Base-by-base conservation (phyloP, 495 filamentous ascomycete genomes). In the Evernia prunastri region DNA sequence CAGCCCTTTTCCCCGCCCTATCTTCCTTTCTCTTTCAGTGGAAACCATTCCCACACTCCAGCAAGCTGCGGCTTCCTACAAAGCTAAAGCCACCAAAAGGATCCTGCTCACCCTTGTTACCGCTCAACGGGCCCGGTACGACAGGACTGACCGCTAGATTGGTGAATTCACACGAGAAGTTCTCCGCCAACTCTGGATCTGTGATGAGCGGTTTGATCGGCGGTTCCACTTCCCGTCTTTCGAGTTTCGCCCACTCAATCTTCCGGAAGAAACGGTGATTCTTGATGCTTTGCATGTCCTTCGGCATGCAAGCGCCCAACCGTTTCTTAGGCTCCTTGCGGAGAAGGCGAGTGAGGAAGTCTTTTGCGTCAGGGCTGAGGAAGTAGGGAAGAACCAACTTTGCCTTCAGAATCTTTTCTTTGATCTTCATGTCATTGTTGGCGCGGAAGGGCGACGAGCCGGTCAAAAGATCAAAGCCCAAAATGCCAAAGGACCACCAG, bases 401-500 rank as follows among this genome's bases (percentile, higher is more conserved):
- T 73, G 92, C 86, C 76, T 90, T 92, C 69, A 95, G 76, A 69
- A 98, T 97, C 69, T 92, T 95, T 70, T 94, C 86, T 69, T 95
- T 88, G 56, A 96, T 91, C 77, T 96, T 97, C 63, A 89, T 82
- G 70, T 94, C 83, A 77, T 96, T 97, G 76, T 86, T 87, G 36
- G 89, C 94, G 61, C 83, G 84, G 79, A 97, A 98, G 2, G 95
- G 95, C 2, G 92, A 90, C 11, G 82, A 81, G 40, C 95, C 94
- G 15, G 92, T 96, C 70, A 98, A 83, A 20, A 98, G 83, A 73
- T 98, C 94, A 73, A 85, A 93, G 54, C 90, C 91, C 42, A 98
- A 79, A 25, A 92, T 91, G 31, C 95, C 94, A 37, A 98, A 86
- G 7, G 92, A 95, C 94, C 94, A 98, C 92, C 92, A 98, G 78